These are phyloP conservation scores for Sequoia sempervirens DNA, from an alignment of 75 land plant genomes.

Conservation along the genomic window DNA sequence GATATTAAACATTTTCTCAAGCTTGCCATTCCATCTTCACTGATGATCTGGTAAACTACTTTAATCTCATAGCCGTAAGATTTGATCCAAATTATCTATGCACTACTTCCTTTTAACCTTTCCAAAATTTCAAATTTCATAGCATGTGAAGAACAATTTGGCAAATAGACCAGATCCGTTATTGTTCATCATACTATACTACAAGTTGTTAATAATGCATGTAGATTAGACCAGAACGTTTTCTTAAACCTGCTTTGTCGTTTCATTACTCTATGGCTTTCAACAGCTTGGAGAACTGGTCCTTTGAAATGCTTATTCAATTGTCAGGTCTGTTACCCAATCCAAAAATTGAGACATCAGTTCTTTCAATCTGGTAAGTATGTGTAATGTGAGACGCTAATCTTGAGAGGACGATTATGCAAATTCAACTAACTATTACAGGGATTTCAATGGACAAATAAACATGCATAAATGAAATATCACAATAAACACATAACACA, in stretches of 20 bases:
- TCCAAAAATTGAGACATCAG: slow-evolving; percentile 67
- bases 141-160: background rate
- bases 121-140: background rate
- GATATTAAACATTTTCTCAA: slow-evolving; percentile 40
- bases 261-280: background rate
- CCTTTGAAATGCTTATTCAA: slow-evolving; percentile 59
- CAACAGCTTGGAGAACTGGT: slow-evolving; percentile 74
- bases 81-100: too few species aligned
- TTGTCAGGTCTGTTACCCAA: slow-evolving; percentile 73
- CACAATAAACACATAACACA: too few species aligned
- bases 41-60: slow-evolving; percentile 69
- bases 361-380: slow-evolving; percentile 45
- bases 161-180: background rate
- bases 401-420: too few species aligned
- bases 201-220: background rate
- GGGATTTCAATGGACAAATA: too few species aligned
- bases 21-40: slow-evolving; percentile 73
- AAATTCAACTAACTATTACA: too few species aligned
- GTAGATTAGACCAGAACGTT: background rate
- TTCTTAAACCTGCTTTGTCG: background rate
- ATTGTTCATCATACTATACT: background rate
- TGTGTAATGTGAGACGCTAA: background rate
- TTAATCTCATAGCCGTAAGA: background rate
- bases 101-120: background rate
- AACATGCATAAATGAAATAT: too few species aligned